Evolutionary conservation across 139 green algal genomes (phyloP), one percentile per base, ranked within the genome.

Genomic region (Coelastrella sp.): DNA sequence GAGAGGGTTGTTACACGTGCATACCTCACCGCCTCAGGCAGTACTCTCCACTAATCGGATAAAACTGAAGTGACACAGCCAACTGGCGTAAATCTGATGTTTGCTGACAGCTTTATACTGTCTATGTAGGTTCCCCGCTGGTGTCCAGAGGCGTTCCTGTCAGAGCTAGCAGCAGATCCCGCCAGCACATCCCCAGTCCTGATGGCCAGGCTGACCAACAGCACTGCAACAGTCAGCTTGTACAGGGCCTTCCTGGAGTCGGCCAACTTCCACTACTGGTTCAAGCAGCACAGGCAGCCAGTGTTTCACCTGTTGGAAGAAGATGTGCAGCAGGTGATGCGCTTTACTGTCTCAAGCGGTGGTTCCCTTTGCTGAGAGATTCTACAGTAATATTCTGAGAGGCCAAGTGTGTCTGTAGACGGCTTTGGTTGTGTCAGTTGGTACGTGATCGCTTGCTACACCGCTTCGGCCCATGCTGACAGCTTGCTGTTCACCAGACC

Each of bases 261-360:
- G 13, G 86, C 93, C 78, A 96, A 97, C 91, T 97, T 98, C 84
- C 59, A 64, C 58, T 60, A 86, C 71, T 98, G 96, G 96, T 95
- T 98, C n/a, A 86, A 91, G 54, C 76, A 91, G 60, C 92, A 90
- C 66, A 93, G 92, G 14, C 85, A 23, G 64, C 86, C 82, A 2
- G 92, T 93, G n/a, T 13, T 81, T 22, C 85, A 88, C 59, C 68
- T 96, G 23, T 73, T 90, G 19, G 85, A 90, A 68, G 22, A 23
- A 76, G 82, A 87, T 13, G 82, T 47, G 32, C 32, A 47, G 32
- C 32, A 47, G 32, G 32, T 47, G n/a, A 47, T 1, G 32, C 1
- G 32, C 32, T 47, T 47, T 47, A 0, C 0, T 47, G 32, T 47
- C 32, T 2, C 32, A 47, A 47, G 32, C 32, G 32, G 32, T 47